A percentile compares a stretch with the other conserved stretches of the same genome.
Conservation (phyloP, 495 filamentous ascomycete genomes). For the Aspergillus affinis region DNA sequence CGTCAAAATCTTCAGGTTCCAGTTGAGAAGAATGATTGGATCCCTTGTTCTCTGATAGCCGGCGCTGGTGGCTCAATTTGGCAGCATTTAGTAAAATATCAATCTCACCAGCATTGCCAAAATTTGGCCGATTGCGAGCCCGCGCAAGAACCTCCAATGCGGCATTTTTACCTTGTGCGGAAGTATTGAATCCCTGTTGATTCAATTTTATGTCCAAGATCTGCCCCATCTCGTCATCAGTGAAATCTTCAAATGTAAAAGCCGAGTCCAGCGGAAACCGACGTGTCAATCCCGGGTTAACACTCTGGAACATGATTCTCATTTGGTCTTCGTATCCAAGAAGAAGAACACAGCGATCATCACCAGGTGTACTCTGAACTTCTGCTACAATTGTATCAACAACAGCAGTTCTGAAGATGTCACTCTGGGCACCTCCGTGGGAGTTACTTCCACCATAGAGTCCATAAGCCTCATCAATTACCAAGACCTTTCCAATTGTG, state of each 20-base stretch:
- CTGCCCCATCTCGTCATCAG: conserved; percentile 50
- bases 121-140: conserved; percentile 47
- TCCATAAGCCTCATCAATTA: conserved; percentile 76
- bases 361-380: conserved; percentile 72
- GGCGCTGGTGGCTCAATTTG: conserved; percentile 57
- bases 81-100: conserved; percentile 63
- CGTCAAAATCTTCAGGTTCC: conserved; percentile 67
- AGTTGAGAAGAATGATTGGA: conserved; percentile 23
- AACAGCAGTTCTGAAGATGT: conserved; percentile 64
- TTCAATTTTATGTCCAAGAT: conserved; percentile 58
- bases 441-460: conserved; percentile 37
- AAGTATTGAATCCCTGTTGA: conserved; percentile 42
- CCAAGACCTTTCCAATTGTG: conserved; percentile 68
- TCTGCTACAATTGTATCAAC: conserved; percentile 82
- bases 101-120: conserved; percentile 59
- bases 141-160: conserved; percentile 43
- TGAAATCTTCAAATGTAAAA: conserved; percentile 73
- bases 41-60: conserved; percentile 21
- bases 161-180: conserved; percentile 36
- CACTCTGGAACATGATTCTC: conserved; percentile 74
- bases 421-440: conserved; percentile 27
- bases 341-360: conserved; percentile 75
- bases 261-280: conserved; percentile 65
- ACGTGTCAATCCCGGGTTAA: conserved; percentile 71
- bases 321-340: conserved; percentile 79